Percentiles rank a stretch among this genome's conserved stretches.
These are phyloP conservation scores for Isoetes taiwanensis DNA, from an alignment of 75 land plant genomes.

Conservation along the genomic window DNA sequence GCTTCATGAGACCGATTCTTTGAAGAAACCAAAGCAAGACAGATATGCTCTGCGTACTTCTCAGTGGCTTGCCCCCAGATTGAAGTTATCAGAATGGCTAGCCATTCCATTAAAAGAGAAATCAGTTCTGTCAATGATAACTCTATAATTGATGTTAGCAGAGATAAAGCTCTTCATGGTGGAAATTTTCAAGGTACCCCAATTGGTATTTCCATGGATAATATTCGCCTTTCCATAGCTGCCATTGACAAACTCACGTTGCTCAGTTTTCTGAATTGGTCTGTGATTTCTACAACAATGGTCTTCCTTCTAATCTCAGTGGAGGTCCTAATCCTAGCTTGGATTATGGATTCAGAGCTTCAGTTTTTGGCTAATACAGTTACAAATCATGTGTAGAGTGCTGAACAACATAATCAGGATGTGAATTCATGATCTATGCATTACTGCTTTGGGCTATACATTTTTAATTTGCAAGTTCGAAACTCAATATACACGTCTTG, in stretches of 20 bases:
- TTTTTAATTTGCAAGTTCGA: too few species aligned
- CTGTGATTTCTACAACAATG: slow-evolving; percentile 36
- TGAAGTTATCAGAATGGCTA: slow-evolving; percentile 28
- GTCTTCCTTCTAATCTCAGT: slow-evolving; percentile 31
- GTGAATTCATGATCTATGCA: too few species aligned
- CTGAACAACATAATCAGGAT: too few species aligned
- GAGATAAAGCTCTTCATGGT: slow-evolving; percentile 31
- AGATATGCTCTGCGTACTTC: slow-evolving; percentile 22
- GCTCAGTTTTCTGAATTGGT: slow-evolving; percentile 49
- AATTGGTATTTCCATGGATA: slow-evolving; percentile 40
- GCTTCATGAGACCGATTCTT: slow-evolving; percentile 52
- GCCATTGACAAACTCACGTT: slow-evolving; percentile 46
- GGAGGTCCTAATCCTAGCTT: slow-evolving; percentile 26
- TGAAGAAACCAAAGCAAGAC: slow-evolving; percentile 80
- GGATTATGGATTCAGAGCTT: slow-evolving; percentile 16
- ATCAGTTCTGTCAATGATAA: slow-evolving; percentile 34
- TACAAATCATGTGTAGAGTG: neutral
- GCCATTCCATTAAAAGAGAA: slow-evolving; percentile 22
- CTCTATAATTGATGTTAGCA: slow-evolving; percentile 24
- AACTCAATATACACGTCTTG: too few species aligned
- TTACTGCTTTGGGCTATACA: too few species aligned
- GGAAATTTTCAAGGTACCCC: slow-evolving; percentile 44
- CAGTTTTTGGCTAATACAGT: neutral
- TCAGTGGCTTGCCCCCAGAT: slow-evolving; percentile 34
- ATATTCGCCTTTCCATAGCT: slow-evolving; percentile 37